Evolutionary conservation across 1,284 basidiomycete genomes (phyloP), one percentile per base, ranked within the genome.

Genomic region (Quambalaria eucalypti): DNA sequence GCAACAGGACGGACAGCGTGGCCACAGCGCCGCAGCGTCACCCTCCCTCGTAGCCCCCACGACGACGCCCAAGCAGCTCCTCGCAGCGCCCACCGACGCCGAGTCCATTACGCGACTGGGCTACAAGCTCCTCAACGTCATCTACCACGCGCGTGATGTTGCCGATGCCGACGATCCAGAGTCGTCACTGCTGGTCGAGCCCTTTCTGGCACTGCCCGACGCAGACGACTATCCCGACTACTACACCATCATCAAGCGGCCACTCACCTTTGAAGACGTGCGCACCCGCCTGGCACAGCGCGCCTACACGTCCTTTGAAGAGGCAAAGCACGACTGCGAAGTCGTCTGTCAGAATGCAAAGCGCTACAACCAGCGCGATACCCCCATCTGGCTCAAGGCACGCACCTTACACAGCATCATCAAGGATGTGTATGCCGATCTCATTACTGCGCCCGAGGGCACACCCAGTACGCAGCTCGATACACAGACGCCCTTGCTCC

Each of bases 331-430:
- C 50, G 91, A 92, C 70, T 84, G 91, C 49, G 88, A 91, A 65
- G 80, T 85, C 33, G 88, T 90, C 76, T 93, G 91, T 76, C 82
- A 81, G 68, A 96, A 96, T 74, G 91, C 91, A 21, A 88, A 88
- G 78, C 79, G 81, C 63, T 96, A 91, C 78, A 96, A 96, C 76
- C 80, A 85, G 75, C 85, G 86, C 73, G 87, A 86, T 28, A 92
- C 89, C 74, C 81, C 81, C 55, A 90, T 95, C 52, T 92, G 84
- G 81, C 81, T 82, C 55, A 87, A 91, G 77, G 90, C 91, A 8
- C 86, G 85, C 73, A 77, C 79, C 56, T 77, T 85, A 21, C 81
- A 82, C 76, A 59, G 61, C 23, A 38, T 67, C 42, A 53, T 72
- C 58, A 70, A 68, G 57, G 64, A 69, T 51, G 58, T 61, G 21